Evolutionary conservation across 345 rosid species (phyloP), one percentile per base, ranked within the genome.

Genomic region (Pistacia atlantica): DNA sequence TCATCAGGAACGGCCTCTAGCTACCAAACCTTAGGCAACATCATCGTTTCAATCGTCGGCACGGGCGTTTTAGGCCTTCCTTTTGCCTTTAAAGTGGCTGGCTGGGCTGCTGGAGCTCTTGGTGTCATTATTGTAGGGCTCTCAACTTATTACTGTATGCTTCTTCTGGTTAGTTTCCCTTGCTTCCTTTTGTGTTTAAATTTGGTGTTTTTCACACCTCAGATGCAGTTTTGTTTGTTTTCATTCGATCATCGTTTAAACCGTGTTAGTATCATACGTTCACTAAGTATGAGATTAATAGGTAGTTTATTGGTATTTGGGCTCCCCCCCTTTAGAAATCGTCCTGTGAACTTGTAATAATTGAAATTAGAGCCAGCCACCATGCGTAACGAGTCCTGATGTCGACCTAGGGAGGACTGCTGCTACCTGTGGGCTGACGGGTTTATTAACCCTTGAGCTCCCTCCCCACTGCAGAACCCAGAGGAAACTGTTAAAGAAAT

Each of bases 31-130:
- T 77, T 95, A 2, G 99, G 99, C 59, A 95, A 95, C 79, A 93
- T 93, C 55, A 65, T 95, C 48, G 99, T 95, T 14, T 95, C 99
- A 25, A 85, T 93, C 11, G 97, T 95, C 25, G 99, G 99, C 17
- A 93, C 99, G 8, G 99, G 99, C 1, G 84, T 95, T 82, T 85
- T 95, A 42, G 98, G 99, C 8, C 92, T 93, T 56, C 98, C 98
- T 70, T 95, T 84, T 72, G 95, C 99, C 56, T 93, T 95, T n/a
- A 86, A 85, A 4, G 69, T 92, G 35, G 97, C 99, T 60, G 98
- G 99, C 54, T 95, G 98, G 99, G 76, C 92, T 35, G 94, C 90
- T 25, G 98, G 94, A 16, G 84, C 90, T 33, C 72, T 91, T 38
- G 99, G 96, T 61, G 89, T 93, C 28, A 11, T 79, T 38, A 22